phyloP scores from a whole-genome alignment of 495 filamentous ascomycete genomes.

The Hypoxylon intermedium region DNA sequence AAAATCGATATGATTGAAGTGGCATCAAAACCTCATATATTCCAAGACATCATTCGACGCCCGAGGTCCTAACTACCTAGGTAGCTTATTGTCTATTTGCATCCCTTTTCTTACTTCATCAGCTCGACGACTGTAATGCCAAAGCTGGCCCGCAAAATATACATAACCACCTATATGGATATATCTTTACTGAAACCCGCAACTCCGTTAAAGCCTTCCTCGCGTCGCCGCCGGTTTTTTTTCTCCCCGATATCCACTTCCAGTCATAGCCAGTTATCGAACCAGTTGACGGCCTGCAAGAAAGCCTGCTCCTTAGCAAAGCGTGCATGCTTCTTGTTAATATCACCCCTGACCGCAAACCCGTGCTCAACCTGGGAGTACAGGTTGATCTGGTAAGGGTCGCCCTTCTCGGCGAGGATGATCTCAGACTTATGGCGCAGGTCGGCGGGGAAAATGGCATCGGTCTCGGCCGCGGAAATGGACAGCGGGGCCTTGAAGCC shows the following conservation, averaged over 20 bases:
- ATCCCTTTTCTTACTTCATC: no score
- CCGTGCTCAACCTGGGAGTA: conserved; percentile 80
- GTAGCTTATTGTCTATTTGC: no score
- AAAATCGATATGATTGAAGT: no score
- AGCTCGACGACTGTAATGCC: no score
- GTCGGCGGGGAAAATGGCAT: conserved; percentile 77
- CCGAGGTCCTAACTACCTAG: no score
- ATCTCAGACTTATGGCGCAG: conserved; percentile 67
- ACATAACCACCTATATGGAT: no score
- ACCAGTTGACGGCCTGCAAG: conserved; percentile 80
- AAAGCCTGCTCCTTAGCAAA: conserved; percentile 89
- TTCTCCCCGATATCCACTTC: not conserved
- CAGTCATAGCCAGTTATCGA: conserved; percentile 61
- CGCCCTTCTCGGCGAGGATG: conserved; percentile 63
- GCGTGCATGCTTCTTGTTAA: conserved; percentile 65
- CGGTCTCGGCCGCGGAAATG: conserved; percentile 81
- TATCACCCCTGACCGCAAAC: conserved; percentile 77
- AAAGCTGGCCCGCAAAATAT: no score
- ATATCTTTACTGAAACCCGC: no score
- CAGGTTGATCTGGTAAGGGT: conserved; percentile 82
- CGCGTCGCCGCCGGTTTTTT: no score
- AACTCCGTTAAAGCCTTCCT: no score
- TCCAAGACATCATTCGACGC: no score
- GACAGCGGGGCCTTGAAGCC: conserved; percentile 74
- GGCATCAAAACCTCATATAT: no score